Conservation (phyloP, 495 filamentous ascomycete genomes). For the Penicillium cosmopolitanum region DNA sequence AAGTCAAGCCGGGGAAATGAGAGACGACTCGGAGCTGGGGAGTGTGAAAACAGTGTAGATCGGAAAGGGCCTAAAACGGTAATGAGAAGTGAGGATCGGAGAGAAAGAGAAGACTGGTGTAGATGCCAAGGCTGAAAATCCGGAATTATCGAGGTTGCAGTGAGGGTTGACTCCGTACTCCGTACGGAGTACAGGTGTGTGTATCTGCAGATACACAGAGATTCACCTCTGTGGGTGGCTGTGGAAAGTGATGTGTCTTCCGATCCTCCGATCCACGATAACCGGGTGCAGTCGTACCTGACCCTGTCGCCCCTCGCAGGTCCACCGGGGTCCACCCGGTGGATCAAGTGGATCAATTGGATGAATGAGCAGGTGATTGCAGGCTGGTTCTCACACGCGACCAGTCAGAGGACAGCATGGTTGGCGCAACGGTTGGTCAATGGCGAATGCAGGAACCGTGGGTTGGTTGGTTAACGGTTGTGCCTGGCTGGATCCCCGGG, state of each 20-base stretch:
- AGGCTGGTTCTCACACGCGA: not conserved
- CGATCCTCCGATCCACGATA: not conserved
- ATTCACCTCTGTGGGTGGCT: too few species aligned
- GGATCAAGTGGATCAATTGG: not conserved
- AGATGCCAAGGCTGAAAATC: not conserved
- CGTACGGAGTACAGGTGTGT: too few species aligned
- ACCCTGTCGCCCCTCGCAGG: not conserved
- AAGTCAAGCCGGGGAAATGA: not conserved
- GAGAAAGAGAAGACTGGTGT: not conserved
- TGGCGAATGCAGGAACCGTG: conserved; percentile 4
- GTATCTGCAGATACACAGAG: not conserved
- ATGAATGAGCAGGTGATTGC: not conserved
- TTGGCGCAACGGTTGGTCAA: not conserved
- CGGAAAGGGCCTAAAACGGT: not conserved
- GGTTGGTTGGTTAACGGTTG: not conserved
- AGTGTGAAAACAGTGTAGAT: not conserved
- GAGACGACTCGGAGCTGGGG: not conserved
- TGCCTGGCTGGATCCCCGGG: not conserved
- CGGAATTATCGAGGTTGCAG: conserved; percentile 1
- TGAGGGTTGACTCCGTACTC: not conserved
- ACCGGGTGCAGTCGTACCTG: not conserved
- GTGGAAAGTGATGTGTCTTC: too few species aligned
- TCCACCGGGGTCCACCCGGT: not conserved
- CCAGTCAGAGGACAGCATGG: not conserved
- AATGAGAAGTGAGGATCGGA: not conserved